phyloP scores from a whole-genome alignment of 2,329 filamentous ascomycete genomes.

The Akanthomyces lecanii region DNA sequence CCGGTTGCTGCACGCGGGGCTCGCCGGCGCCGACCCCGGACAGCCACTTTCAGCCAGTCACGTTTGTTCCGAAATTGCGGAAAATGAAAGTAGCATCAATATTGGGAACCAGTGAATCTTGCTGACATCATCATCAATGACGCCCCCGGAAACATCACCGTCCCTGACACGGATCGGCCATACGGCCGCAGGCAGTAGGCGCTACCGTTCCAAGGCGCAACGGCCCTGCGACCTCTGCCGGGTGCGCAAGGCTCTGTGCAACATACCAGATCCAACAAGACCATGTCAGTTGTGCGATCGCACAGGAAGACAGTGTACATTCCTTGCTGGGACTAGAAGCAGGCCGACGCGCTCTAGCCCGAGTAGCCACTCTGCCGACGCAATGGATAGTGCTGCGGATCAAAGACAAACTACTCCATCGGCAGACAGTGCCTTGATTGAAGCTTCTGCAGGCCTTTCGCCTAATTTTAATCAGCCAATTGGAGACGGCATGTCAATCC shows the following conservation, averaged over 20 bases:
- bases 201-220: slow-evolving; percentile 24
- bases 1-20: neutral
- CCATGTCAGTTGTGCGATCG: slow-evolving; percentile 26
- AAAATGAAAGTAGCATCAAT: neutral
- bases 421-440: neutral
- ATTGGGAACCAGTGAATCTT: neutral
- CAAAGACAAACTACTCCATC: neutral
- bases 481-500: neutral
- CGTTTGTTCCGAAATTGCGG: neutral
- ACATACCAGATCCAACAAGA: slow-evolving; percentile 24
- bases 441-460: neutral
- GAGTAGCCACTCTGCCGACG: neutral
- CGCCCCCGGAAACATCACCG: neutral
- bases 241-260: slow-evolving; percentile 25
- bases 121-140: neutral
- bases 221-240: slow-evolving; percentile 24
- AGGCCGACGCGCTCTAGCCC: neutral
- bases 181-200: slow-evolving; percentile 8
- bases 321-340: slow-evolving; percentile 17
- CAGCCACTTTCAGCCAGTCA: slow-evolving; percentile 3
- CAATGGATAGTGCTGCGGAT: neutral
- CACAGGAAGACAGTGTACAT: slow-evolving; percentile 24
- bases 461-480: neutral
- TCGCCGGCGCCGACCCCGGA: slow-evolving; percentile 4
- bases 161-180: neutral